A percentile compares a stretch with the other conserved stretches of the same genome.
Evolutionary conservation across 2,329 filamentous ascomycete species (phyloP).

Genomic region (Sphaerostilbella broomeana): DNA sequence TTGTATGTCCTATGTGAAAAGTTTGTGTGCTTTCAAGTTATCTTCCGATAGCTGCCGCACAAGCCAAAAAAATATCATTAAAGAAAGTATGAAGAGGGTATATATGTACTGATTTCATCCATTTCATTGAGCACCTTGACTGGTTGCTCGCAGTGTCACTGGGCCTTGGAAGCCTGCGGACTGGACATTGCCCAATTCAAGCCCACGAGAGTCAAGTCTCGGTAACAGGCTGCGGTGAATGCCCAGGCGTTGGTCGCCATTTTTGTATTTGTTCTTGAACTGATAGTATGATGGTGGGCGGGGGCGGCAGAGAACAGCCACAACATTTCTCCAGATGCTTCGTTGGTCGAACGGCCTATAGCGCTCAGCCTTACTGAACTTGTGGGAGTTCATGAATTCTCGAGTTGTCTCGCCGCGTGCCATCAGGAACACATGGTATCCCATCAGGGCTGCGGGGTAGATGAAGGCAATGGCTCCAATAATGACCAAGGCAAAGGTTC

Average conservation of each 20-base stretch:
- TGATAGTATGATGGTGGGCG: conserved; percentile 81
- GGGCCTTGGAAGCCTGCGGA: conserved; percentile 50
- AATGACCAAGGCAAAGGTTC: conserved; percentile 83
- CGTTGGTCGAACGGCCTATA: conserved; percentile 86
- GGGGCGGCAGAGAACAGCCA: conserved; percentile 74
- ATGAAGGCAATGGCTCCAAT: conserved; percentile 67
- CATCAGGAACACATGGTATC: conserved; percentile 89
- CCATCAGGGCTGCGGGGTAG: conserved; percentile 77
- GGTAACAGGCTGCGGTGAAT: conserved; percentile 30
- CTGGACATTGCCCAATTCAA: conserved; percentile 68
- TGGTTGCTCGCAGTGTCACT: conserved; percentile 35
- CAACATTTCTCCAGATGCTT: conserved; percentile 68
- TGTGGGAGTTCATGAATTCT: conserved; percentile 93
- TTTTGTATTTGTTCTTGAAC: conserved; percentile 70
- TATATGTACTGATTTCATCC: conserved; percentile 8
- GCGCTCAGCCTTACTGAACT: conserved; percentile 85
- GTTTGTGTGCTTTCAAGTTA: conserved; percentile 8
- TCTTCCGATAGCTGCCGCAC: too few relatives aligned
- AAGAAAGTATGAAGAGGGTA: background rate
- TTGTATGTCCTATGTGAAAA: conserved; percentile 3
- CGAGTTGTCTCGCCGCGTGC: conserved; percentile 88
- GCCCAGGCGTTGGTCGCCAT: conserved; percentile 81
- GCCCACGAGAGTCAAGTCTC: conserved; percentile 46
- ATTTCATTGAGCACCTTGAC: conserved; percentile 14
- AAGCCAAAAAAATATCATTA: background rate